These are phyloP conservation scores for Heliocybe sulcata DNA, from an alignment of 1,284 basidiomycete genomes.

Conservation along the genomic window DNA sequence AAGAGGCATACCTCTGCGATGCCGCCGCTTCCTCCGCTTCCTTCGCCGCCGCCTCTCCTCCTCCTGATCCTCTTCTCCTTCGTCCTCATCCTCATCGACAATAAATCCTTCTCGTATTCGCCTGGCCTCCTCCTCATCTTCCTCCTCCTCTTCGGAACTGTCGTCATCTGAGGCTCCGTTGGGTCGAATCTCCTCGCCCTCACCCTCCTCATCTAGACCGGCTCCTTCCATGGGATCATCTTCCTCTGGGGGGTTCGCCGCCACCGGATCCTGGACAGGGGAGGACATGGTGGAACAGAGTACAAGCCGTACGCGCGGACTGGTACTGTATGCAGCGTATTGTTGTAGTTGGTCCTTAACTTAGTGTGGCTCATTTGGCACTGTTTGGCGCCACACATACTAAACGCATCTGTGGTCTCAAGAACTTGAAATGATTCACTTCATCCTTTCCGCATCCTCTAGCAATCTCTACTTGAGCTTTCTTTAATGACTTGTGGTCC, in stretches of 20 bases:
- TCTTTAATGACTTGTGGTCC: background rate
- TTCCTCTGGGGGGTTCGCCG: slow-evolving; percentile 21
- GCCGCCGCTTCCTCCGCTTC: slow-evolving; percentile 64
- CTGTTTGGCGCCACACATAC: background rate
- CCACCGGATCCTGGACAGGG: slow-evolving; percentile 26
- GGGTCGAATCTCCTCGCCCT: slow-evolving; percentile 45
- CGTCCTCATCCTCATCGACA: slow-evolving; percentile 77
- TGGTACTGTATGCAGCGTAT: background rate
- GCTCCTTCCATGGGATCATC: slow-evolving; percentile 55
- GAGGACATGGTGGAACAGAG: slow-evolving; percentile 45
- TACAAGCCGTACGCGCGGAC: background rate
- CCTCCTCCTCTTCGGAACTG: slow-evolving; percentile 80
- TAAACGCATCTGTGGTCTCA: too few species aligned
- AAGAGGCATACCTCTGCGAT: slow-evolving; percentile 47
- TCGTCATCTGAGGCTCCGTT: slow-evolving; percentile 46
- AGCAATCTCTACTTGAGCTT: too few species aligned
- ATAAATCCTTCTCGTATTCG: slow-evolving; percentile 78
- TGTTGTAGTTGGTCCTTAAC: background rate
- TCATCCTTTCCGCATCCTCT: too few species aligned
- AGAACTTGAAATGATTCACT: too few species aligned
- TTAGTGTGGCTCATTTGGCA: background rate
- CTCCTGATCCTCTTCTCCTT: slow-evolving; percentile 55
- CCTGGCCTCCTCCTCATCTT: slow-evolving; percentile 75
- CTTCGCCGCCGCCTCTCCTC: slow-evolving; percentile 48
- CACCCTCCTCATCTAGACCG: slow-evolving; percentile 43